Percentiles rank a stretch among this genome's conserved stretches.
Evolutionary conservation across 768 basidiomycete genomes (phyloP).

Genomic region (Boletus subparvulus): DNA sequence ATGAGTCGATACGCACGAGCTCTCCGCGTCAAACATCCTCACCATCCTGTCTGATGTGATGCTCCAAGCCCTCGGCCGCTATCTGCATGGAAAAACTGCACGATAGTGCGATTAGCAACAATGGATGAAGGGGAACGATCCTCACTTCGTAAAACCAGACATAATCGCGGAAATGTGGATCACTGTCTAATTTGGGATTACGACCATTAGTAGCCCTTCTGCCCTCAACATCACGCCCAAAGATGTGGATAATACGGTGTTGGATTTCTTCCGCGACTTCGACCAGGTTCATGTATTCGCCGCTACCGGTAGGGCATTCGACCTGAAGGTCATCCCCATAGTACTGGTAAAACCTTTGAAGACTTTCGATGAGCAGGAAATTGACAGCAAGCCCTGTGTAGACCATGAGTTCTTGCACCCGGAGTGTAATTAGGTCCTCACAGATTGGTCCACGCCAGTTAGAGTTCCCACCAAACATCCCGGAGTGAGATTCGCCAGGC

Average conservation of each 20-base stretch:
- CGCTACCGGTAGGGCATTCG: conserved; percentile 95
- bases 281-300: conserved; percentile 96
- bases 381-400: conserved; percentile 88
- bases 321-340: conserved; percentile 92
- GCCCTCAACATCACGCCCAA: conserved; percentile 87
- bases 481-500: conserved; percentile 96
- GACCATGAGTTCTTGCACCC: not conserved
- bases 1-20: not conserved
- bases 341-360: conserved; percentile 97
- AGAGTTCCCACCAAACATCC: conserved; percentile 99
- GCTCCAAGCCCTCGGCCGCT: conserved; percentile 91
- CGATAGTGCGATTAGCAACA: not conserved
- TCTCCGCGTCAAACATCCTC: conserved; percentile 18
- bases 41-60: conserved; percentile 99
- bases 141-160: conserved; percentile 92
- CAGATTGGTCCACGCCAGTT: conserved; percentile 95
- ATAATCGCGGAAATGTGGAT: conserved; percentile 96
- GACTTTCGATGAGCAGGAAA: conserved; percentile 91
- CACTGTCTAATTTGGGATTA: conserved; percentile 79
- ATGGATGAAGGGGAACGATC: not conserved
- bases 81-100: conserved; percentile 93
- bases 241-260: conserved; percentile 98
- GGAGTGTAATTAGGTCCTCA: conserved; percentile 33
- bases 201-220: conserved; percentile 91
- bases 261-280: conserved; percentile 97